Base-by-base conservation (phyloP, 208 protist genomes). In the Trypanosoma vivax region DNA sequence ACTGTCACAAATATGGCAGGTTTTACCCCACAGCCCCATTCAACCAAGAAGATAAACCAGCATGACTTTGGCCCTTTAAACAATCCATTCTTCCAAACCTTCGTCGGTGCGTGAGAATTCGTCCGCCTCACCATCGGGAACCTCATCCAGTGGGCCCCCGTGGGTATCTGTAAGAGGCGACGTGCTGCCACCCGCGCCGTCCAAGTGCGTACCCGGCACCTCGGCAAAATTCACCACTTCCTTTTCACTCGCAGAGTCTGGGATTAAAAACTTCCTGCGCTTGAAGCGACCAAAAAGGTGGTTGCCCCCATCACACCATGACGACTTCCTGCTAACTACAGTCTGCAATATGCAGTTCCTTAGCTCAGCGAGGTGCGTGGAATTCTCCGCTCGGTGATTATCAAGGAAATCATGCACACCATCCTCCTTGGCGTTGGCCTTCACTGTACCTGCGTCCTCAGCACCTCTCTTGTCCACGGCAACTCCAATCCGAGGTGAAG, bases 361-460 rank as follows among this genome's bases (percentile, higher is more conserved):
- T 5, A 89, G 65, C 16, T 57, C 70, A 0, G 47, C 42, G 7
- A 84, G 50, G 19, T 75, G 73, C 11, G 49, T 49, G 3, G 76
- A 39, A 23, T 80, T 72, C 40, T 89, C 81, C 5, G 38, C 52
- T 2, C 65, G 67, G 3, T 70, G 63, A 49, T 77, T 89, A 16
- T 73, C 63, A 40, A 89, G 85, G 68, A 85, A 89, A 23, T 73
- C 69, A 34, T 77, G 70, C 62, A 57, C 24, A 29, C 49, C 49
- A 21, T 51, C 40, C 24, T 45, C 54, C 6, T 31, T 28, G 2
- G 28, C 9, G 3, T 19, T n/a, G 16, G 35, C 18, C 35, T 21
- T 34, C 10, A n/a, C 7, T n/a, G 33, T n/a, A 37, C 33, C 13
- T 37, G 10, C 33, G 33, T 7, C 33, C 13, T 13, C 13, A 37